Conservation (phyloP, 2,329 filamentous ascomycete species). For the Zalaria obscura region DNA sequence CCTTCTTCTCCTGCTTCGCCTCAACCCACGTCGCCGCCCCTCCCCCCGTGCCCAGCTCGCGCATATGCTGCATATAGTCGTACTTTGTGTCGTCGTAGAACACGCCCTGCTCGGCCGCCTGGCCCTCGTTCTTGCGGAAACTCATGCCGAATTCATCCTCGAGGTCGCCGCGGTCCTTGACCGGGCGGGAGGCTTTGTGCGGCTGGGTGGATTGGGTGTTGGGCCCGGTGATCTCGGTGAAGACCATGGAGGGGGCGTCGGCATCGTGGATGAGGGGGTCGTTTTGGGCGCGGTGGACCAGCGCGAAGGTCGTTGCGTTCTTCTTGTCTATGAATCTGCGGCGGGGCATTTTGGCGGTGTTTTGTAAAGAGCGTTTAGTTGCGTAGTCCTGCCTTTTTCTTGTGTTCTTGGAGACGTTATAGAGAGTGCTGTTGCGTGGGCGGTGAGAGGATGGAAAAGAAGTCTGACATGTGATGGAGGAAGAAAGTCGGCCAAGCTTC, state of each 20-base stretch:
- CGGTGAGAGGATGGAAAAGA: too few relatives aligned
- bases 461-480: too few relatives aligned
- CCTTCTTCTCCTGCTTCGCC: conserved; percentile 42
- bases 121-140: conserved; percentile 81
- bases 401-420: too few relatives aligned
- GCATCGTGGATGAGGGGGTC: conserved; percentile 93
- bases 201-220: conserved; percentile 26
- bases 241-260: conserved; percentile 75
- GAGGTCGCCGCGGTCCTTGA: conserved; percentile 51
- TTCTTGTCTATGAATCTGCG: conserved; percentile 73
- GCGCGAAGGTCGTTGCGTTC: conserved; percentile 78
- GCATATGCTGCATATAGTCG: conserved; percentile 98
- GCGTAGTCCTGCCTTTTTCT: too few relatives aligned
- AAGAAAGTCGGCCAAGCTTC: too few relatives aligned
- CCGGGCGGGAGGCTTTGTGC: conserved; percentile 11
- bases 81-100: conserved; percentile 93
- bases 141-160: conserved; percentile 55
- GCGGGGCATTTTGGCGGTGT: conserved; percentile 48
- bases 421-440: too few relatives aligned
- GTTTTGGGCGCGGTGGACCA: conserved; percentile 93
- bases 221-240: conserved; percentile 45
- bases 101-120: conserved; percentile 85
- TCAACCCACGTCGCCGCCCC: conserved; percentile 70
- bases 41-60: conserved; percentile 59
- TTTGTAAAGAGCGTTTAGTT: too few relatives aligned